Evolutionary conservation across 768 basidiomycete genomes (phyloP).

Genomic region (Pilatotrama ljubarskyi): DNA sequence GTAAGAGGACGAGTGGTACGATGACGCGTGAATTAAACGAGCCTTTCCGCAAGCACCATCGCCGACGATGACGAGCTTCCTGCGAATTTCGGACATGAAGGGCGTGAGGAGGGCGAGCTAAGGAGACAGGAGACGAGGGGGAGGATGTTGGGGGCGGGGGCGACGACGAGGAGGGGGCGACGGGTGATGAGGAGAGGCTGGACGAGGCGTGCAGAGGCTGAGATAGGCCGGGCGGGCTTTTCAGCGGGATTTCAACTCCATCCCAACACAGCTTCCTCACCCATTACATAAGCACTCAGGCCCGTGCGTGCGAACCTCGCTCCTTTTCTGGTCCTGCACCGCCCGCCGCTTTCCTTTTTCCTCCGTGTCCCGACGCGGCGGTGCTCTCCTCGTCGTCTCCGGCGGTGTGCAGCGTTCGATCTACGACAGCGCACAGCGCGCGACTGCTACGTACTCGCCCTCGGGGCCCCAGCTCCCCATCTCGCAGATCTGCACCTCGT

Average conservation of each 20-base stretch:
- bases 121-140: constrained; percentile 2
- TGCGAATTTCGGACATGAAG: constrained; percentile 93
- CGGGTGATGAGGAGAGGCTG: constrained; percentile 11
- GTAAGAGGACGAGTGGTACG: constrained; percentile 19
- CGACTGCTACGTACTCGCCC: constrained; percentile 56
- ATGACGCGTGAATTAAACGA: constrained; percentile 10
- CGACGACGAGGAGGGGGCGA: constrained; percentile 12
- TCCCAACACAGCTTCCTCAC: constrained; percentile 19
- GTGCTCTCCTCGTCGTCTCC: not conserved
- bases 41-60: constrained; percentile 98
- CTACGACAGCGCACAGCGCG: constrained; percentile 3
- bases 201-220: constrained; percentile 22
- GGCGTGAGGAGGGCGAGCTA: constrained; percentile 1
- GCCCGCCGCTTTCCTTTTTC: not conserved
- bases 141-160: constrained; percentile 3
- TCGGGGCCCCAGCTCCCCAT: constrained; percentile 69
- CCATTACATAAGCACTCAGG: constrained; percentile 19
- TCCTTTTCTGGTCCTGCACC: not conserved
- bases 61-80: constrained; percentile 98
- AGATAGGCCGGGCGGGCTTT: constrained; percentile 31
- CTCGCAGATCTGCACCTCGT: constrained; percentile 63
- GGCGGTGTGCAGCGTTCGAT: not conserved
- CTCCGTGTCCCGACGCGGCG: not conserved
- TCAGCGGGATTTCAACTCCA: constrained; percentile 18
- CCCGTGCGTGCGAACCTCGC: constrained; percentile 26